Conservation (phyloP, 176 grass and related monocot genomes). For the Cocos nucifera region DNA sequence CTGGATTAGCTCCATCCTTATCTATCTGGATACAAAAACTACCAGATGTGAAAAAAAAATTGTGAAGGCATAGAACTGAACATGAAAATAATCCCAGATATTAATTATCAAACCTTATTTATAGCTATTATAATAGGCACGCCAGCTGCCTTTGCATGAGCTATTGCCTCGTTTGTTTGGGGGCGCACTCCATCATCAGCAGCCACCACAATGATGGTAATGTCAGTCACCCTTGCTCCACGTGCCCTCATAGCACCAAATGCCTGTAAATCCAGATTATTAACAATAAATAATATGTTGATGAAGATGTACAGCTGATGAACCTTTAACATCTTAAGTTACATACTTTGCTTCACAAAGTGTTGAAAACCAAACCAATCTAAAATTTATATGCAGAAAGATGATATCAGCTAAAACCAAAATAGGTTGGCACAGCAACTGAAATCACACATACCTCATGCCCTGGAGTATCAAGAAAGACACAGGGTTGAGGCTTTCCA, state of each 20-base stretch:
- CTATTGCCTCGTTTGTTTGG: constrained; percentile 93
- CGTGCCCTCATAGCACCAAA: constrained; percentile 99
- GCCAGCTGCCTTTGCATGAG: constrained; percentile 85
- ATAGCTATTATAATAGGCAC: constrained; percentile 93
- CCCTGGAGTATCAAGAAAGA: constrained; percentile 95
- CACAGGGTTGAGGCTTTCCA: constrained; percentile 70
- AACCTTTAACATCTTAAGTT: too few species aligned
- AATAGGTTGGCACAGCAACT: not conserved
- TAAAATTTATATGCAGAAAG: constrained; percentile 1
- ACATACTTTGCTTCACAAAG: too few species aligned
- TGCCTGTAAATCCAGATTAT: constrained; percentile 39
- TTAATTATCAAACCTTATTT: constrained; percentile 56
- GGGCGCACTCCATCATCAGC: constrained; percentile 91
- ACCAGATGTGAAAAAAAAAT: too few species aligned
- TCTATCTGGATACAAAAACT: constrained; percentile 49
- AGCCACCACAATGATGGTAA: constrained; percentile 84
- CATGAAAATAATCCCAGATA: too few species aligned
- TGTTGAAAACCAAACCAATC: not conserved
- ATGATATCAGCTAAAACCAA: too few species aligned
- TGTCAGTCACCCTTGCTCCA: constrained; percentile 87
- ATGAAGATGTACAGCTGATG: too few species aligned
- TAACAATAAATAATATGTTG: not conserved
- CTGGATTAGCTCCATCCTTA: constrained; percentile 83
- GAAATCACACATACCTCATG: constrained; percentile 57
- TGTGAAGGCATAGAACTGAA: too few species aligned